Percentiles rank a stretch among this genome's conserved stretches.
Conservation (phyloP, 2,329 filamentous ascomycete genomes). For the Colletotrichum spaethianum region DNA sequence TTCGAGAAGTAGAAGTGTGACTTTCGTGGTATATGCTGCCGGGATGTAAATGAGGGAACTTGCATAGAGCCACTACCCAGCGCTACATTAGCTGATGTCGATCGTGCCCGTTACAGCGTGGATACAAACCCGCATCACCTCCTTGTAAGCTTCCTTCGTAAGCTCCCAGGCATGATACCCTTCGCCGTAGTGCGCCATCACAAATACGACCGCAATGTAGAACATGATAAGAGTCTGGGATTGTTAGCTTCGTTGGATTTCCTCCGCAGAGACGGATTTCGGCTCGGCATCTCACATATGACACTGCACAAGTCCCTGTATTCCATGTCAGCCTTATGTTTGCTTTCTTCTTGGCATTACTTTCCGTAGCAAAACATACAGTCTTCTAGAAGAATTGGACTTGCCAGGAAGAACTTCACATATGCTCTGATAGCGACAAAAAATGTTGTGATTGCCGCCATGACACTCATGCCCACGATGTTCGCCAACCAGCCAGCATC, state of each 20-base stretch:
- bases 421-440: conserved; percentile 42
- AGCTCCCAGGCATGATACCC: conserved; percentile 46
- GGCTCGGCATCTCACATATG: conserved; percentile 28
- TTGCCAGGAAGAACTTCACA: conserved; percentile 37
- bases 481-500: conserved; percentile 38
- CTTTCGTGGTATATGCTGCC: conserved; percentile 49
- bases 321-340: background rate
- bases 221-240: conserved; percentile 12
- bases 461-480: conserved; percentile 38
- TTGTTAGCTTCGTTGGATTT: background rate
- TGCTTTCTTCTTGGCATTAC: background rate
- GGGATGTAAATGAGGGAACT: conserved; percentile 49
- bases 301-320: conserved; percentile 31
- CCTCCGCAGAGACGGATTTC: background rate
- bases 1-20: conserved; percentile 51
- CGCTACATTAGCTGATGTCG: background rate
- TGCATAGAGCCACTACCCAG: conserved; percentile 47
- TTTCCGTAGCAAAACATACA: conserved; percentile 2
- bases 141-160: conserved; percentile 35
- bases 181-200: conserved; percentile 45
- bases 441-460: conserved; percentile 37
- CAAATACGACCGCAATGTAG: conserved; percentile 25
- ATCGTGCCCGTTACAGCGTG: accelerated
- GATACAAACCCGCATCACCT: conserved; percentile 41
- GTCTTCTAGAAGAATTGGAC: conserved; percentile 24